Evolutionary conservation across 1,139 yeast species (phyloP), one percentile per base, ranked within the genome.

Genomic region (Saccharomyces uvarum): DNA sequence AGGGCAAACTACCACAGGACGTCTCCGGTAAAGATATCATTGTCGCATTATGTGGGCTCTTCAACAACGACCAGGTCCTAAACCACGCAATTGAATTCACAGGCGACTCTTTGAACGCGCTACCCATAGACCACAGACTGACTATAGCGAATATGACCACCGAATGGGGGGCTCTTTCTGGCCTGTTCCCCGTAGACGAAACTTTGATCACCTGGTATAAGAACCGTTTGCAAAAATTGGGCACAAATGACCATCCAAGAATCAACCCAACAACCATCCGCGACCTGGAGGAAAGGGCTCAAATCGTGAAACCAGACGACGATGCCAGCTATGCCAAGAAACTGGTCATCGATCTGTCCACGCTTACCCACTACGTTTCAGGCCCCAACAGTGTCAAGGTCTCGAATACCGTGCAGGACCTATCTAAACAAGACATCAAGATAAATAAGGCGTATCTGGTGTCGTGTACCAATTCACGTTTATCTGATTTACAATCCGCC

Each of bases 81-180:
- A 93, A 93, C 73, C 99, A 93, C 71, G 98, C 99, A 21, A 89
- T 95, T 63, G 99, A 93, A 74, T 93, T 93, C 73, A 83, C 86
- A 7, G 99, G 98, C 55, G 95, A 87, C 57, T 95, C 93, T 47
- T 78, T 93, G 27, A 75, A 78, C 47, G 77, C 81, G 59, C 77
- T 93, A 57, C 78, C 96, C 1, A 81, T 93, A 47, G 99, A 93
- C 71, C 91, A 88, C 73, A 82, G 99, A 69, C 79, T 93, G 62
- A 93, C 99, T 24, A 91, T 93, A 62, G 99, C 99, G 55, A 93
- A 93, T 70, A 93, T 93, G 99, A 93, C 99, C 52, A 93, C 99
- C 47, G 99, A 93, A 73, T 93, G 99, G 99, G 99, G 99, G 64
- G 99, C 99, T 0, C 77, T 93, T 14, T 87, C 97, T 4, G 99